Evolutionary conservation across 176 grass and related monocot genomes (phyloP), one percentile per base, ranked within the genome.

Genomic region (Eleusine coracana): DNA sequence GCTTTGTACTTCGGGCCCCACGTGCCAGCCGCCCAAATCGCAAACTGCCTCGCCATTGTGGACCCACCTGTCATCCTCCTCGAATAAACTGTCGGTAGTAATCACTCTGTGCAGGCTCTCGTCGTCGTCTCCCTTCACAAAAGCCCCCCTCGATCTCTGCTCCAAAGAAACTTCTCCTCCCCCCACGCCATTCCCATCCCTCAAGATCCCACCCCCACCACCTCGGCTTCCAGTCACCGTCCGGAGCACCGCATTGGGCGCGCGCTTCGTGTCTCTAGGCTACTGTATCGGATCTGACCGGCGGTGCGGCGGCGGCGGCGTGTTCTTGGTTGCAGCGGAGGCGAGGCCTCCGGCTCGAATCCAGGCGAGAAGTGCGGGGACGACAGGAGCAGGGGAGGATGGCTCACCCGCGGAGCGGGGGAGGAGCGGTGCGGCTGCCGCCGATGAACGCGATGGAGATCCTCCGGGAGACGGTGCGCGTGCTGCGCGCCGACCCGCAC

Each of bases 381-480:
- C 69, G 82, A 2, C 20, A 60, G 21, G 38, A 23, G 74, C 71
- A 6, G 36, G 48, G 21, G 38, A 73, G 41, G 50, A 89, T 86
- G 88, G 78, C 73, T 58, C 83, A 10, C 46, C 42, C 66, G 10
- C 78, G 78, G 17, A 63, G 71, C 6, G 77, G 46, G 0, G 81
- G 62, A 2, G 36, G 63, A 5, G 25, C 2, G 21, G 78, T 86
- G 66, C 73, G 79, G 55, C 79, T 89, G 78, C 94, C 87, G 63
- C 77, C 76, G 73, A 91, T 95, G 93, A 95, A 94, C 73, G 91
- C 93, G 20, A 77, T 98, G 48, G 96, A 95, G 86, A 95, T 98
- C 87, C 88, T 98, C 68, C 81, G 91, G 52, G 92, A 98, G 87
- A 91, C 96, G 21, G 89, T 93, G 66, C 87, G 96, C 21, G 88